A percentile compares a stretch with the other conserved stretches of the same genome.
These are phyloP conservation scores for Phytophthora parvispora DNA, from an alignment of 352 stramenopile genomes.

Conservation along the genomic window DNA sequence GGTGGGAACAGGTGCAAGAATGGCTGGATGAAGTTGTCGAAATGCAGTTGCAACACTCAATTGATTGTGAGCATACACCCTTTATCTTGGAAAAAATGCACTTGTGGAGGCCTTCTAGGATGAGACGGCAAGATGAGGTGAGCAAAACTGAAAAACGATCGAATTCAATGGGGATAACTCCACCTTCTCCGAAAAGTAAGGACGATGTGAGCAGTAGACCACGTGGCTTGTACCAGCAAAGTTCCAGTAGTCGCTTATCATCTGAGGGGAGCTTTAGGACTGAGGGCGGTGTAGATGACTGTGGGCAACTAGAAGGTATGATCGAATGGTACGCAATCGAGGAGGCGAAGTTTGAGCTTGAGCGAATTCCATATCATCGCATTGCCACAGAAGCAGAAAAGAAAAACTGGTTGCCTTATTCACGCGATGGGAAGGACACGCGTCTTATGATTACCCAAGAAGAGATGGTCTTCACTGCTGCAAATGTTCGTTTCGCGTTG, in stretches of 20 bases:
- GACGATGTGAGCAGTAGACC: background rate
- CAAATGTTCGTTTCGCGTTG: slow-evolving; percentile 68
- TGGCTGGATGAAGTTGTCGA: slow-evolving; percentile 71
- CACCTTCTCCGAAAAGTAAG: slow-evolving; percentile 14
- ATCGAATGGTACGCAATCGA: slow-evolving; percentile 81
- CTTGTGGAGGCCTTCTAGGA: slow-evolving; percentile 34
- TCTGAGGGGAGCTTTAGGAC: background rate
- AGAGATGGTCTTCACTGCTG: slow-evolving; percentile 65
- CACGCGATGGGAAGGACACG: slow-evolving; percentile 64
- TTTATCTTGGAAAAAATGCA: slow-evolving; percentile 82
- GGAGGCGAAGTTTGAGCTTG: slow-evolving; percentile 72
- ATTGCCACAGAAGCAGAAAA: slow-evolving; percentile 69
- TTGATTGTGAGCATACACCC: slow-evolving; percentile 73
- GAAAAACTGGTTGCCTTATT: slow-evolving; percentile 61
- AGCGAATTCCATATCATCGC: slow-evolving; percentile 70
- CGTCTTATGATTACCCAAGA: slow-evolving; percentile 69
- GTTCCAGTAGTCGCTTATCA: slow-evolving; percentile 12
- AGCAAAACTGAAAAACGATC: slow-evolving; percentile 18
- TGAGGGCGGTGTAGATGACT: slow-evolving; percentile 39
- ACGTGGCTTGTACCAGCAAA: slow-evolving; percentile 7
- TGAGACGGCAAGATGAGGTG: slow-evolving; percentile 1
- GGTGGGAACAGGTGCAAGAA: slow-evolving; percentile 73
- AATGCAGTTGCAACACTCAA: slow-evolving; percentile 72
- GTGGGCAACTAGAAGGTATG: slow-evolving; percentile 65
- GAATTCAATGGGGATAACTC: slow-evolving; percentile 1